Conservation (phyloP, 2,329 filamentous ascomycete genomes). For the Talaromyces sp. region DNA sequence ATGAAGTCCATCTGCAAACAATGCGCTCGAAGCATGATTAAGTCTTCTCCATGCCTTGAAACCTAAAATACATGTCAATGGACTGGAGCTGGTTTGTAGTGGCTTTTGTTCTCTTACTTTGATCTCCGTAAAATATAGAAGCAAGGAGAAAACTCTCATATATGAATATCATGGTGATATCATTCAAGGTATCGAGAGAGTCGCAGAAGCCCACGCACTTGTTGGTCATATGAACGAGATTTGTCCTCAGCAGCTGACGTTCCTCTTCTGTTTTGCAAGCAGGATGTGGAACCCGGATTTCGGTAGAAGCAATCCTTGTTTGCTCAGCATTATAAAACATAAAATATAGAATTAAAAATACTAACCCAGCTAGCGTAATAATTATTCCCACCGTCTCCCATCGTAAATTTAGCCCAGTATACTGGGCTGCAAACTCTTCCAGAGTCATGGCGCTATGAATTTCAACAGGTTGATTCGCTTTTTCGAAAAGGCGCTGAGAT, state of each 20-base stretch:
- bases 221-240: conserved; percentile 14
- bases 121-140: conserved; percentile 15
- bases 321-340: neutral
- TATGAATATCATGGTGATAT: conserved; percentile 17
- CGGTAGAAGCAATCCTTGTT: conserved; percentile 12
- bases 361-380: conserved; percentile 14
- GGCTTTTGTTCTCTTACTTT: conserved; percentile 1
- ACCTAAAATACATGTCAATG: conserved; percentile 3
- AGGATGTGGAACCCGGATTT: conserved; percentile 13
- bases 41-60: conserved; percentile 18
- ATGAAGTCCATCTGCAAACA: conserved; percentile 17
- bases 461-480: conserved; percentile 12
- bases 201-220: conserved; percentile 18
- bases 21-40: conserved; percentile 15
- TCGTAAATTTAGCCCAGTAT: conserved; percentile 12
- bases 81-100: neutral
- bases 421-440: conserved; percentile 12
- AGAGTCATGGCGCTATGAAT: conserved; percentile 12
- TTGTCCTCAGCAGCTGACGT: conserved; percentile 16
- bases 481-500: conserved; percentile 17
- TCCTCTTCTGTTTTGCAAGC: conserved; percentile 18
- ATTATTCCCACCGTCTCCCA: conserved; percentile 17
- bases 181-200: conserved; percentile 16
- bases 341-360: neutral
- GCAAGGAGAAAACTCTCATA: conserved; percentile 18